phyloP scores from a whole-genome alignment of 2,329 filamentous ascomycete species.

The Xylaria arbuscula region DNA sequence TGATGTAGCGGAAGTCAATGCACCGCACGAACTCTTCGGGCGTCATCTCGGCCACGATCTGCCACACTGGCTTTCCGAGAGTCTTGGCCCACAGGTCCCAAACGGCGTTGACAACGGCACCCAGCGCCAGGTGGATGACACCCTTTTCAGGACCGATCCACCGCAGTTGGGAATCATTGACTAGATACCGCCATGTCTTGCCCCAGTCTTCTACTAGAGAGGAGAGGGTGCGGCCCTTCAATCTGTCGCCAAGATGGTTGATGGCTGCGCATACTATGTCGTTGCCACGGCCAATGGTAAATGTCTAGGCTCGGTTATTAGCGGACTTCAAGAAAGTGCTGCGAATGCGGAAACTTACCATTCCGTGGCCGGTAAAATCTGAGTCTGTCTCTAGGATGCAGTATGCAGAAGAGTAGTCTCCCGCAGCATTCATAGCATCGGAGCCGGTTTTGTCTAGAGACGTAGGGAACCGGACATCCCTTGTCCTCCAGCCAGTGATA shows the following conservation, averaged over 20 bases:
- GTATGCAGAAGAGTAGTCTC: conserved; percentile 94
- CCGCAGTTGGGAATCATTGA: conserved; percentile 87
- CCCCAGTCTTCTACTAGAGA: conserved; percentile 85
- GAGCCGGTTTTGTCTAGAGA: conserved; percentile 96
- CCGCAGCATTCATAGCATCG: conserved; percentile 95
- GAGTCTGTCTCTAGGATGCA: conserved; percentile 89
- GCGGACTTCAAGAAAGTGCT: neutral
- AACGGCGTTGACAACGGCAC: conserved; percentile 88
- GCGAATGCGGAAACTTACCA: conserved; percentile 61
- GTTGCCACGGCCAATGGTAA: conserved; percentile 90
- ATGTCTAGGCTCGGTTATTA: conserved; percentile 61
- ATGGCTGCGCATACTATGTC: conserved; percentile 92
- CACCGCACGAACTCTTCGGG: conserved; percentile 87
- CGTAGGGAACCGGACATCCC: conserved; percentile 86
- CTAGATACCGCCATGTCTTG: conserved; percentile 90
- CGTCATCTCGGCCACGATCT: conserved; percentile 88
- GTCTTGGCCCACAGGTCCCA: conserved; percentile 97
- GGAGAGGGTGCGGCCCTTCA: conserved; percentile 79
- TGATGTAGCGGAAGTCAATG: conserved; percentile 96
- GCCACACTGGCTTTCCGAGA: conserved; percentile 88
- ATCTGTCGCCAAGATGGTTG: conserved; percentile 78
- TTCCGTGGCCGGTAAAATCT: conserved; percentile 77
- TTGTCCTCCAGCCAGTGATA: conserved; percentile 76
- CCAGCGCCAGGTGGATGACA: conserved; percentile 90
- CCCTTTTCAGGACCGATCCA: conserved; percentile 97